Base-by-base conservation (phyloP, 768 basidiomycete species). In the Pluteus cervinus region DNA sequence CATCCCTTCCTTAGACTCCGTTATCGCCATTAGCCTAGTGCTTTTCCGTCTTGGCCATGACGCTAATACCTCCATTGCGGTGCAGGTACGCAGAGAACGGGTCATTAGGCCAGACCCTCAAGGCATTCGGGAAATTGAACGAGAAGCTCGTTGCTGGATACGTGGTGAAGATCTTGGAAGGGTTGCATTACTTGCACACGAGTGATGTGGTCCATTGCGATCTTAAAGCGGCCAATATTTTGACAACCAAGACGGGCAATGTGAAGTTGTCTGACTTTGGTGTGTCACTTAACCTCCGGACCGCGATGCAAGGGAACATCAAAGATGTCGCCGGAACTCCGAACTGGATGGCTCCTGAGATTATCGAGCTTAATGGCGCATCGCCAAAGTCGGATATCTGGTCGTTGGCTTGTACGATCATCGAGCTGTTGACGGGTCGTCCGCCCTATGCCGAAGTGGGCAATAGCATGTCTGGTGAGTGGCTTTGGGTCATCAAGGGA, bases 261-360 rank as follows among this genome's bases (percentile, higher is more conserved):
- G 83, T 96, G 53, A 98, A 98, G 63, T 75, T 99, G 3, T 86
- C 91, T 6, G 94, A 99, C 59, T 97, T 99, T 58, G 94, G 94
- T 31, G 94, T 98, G 10, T 97, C 93, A 16, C 80, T 98, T 44
- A 96, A 94, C 58, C 73, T 97, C 51, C 80, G 88, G 32, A n/a
- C n/a, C n/a, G 91, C 91, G 1, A 80, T 98, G 75, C 85, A 84
- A 50, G 72, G 77, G 17, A 85, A 88, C 53, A 81, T 78, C 48
- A 82, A 86, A 55, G 86, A 86, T 49, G 85, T 90, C 18, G 83
- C 86, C 6, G 94, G 94, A 7, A 99, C 94, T 7, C 94, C 94
- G 10, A 94, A 97, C 52, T 99, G 94, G 94, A 98, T 99, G 92
- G 93, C 93, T 8, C 94, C 94, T 2, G 94, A 99, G 60, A 88